These are phyloP conservation scores for Magnusiomyces paraingens DNA, from an alignment of 1,139 yeast genomes.

Conservation along the genomic window DNA sequence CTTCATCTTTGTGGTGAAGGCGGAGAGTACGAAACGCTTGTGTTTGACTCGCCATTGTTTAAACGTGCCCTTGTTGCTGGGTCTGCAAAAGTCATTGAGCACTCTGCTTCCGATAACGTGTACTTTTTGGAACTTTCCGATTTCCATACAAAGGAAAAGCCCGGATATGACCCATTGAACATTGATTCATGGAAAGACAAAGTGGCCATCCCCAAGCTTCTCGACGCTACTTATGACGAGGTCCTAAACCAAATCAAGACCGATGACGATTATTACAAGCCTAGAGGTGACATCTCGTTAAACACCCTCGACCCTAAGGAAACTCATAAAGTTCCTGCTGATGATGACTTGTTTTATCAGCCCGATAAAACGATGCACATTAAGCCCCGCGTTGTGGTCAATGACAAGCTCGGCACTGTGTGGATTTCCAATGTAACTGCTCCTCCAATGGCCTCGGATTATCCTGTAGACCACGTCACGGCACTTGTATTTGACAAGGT, in stretches of 20 bases:
- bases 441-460: conserved; percentile 2
- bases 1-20: conserved; percentile 98
- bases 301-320: background rate
- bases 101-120: conserved; percentile 54
- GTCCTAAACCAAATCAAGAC: conserved; percentile 22
- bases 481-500: conserved; percentile 1
- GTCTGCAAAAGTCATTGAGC: conserved; percentile 40
- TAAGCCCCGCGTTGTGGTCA: conserved; percentile 3
- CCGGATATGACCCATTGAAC: conserved; percentile 24
- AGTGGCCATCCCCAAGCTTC: conserved; percentile 41
- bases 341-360: background rate
- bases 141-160: conserved; percentile 37
- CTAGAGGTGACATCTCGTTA: background rate
- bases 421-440: conserved; percentile 5
- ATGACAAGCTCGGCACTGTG: background rate
- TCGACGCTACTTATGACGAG: conserved; percentile 45
- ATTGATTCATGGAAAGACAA: conserved; percentile 25
- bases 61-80: conserved; percentile 46
- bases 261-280: conserved; percentile 2
- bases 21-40: conserved; percentile 92
- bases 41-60: conserved; percentile 84
- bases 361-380: conserved; percentile 6
- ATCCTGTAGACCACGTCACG: conserved; percentile 5
- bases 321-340: background rate
- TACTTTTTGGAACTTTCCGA: conserved; percentile 46